These are phyloP conservation scores for Escallonia rubra DNA, from an alignment of 129 eudicot species.

Conservation along the genomic window DNA sequence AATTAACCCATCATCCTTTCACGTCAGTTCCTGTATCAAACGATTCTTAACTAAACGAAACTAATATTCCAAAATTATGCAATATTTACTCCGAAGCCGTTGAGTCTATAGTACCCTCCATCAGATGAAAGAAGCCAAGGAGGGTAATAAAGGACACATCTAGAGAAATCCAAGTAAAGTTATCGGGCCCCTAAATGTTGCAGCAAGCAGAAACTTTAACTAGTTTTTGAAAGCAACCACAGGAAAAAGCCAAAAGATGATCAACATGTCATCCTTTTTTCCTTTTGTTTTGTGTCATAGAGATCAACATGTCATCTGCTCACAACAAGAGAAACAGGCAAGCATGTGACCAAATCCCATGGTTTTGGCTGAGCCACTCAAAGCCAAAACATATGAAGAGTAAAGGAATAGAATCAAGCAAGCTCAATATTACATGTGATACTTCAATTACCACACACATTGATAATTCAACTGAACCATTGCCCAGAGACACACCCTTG, in stretches of 20 bases:
- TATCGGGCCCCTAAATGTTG: neutral
- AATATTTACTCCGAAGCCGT: too few relatives aligned
- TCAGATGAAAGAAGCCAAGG: too few relatives aligned
- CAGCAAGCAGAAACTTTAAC: slow-evolving; percentile 6
- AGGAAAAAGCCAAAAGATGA: slow-evolving; percentile 23
- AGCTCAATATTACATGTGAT: neutral
- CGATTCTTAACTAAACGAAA: too few relatives aligned
- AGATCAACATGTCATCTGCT: slow-evolving; percentile 10
- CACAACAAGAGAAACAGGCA: slow-evolving; percentile 24
- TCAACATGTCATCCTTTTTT: slow-evolving; percentile 21
- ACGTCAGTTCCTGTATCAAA: too few relatives aligned
- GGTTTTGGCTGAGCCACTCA: slow-evolving; percentile 28
- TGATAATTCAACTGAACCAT: neutral
- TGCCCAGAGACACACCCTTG: slow-evolving; percentile 1
- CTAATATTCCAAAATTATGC: too few relatives aligned
- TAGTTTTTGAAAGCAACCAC: slow-evolving; percentile 20
- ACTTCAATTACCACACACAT: slow-evolving; percentile 8
- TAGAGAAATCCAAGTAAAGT: neutral
- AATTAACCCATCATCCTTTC: too few relatives aligned
- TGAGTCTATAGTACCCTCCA: too few relatives aligned
- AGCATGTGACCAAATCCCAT: slow-evolving; percentile 33
- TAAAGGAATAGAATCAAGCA: slow-evolving; percentile 5
- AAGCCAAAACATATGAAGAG: slow-evolving; percentile 1
- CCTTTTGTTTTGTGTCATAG: too few relatives aligned
- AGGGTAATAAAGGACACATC: neutral